These are phyloP conservation scores for Tolypocladium sp. DNA, from an alignment of 2,329 filamentous ascomycete species.

Conservation along the genomic window DNA sequence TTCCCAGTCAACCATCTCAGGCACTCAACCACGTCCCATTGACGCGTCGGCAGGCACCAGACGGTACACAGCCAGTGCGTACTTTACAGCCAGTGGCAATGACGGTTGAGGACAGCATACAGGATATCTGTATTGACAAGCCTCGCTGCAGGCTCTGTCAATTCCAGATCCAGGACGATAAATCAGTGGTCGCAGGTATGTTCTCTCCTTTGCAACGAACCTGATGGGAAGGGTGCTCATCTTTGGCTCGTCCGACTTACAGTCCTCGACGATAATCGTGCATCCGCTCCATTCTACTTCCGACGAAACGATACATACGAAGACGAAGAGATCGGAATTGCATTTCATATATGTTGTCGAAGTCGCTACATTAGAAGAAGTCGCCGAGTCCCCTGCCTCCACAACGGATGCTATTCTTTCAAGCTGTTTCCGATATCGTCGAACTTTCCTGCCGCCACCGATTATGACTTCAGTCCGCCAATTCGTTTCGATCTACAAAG, in stretches of 20 bases:
- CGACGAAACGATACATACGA: background rate
- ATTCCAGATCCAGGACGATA: background rate
- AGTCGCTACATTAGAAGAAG: background rate
- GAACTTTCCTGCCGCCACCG: background rate
- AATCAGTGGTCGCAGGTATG: background rate
- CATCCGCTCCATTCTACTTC: background rate
- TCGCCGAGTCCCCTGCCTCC: background rate
- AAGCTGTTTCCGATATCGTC: background rate
- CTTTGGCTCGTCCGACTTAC: background rate
- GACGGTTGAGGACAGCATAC: background rate
- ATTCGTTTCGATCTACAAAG: background rate
- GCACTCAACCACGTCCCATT: background rate
- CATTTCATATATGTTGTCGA: background rate
- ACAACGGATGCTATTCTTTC: background rate
- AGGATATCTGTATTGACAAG: background rate
- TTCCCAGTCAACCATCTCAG: background rate
- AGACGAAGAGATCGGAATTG: background rate
- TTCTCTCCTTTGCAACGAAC: background rate
- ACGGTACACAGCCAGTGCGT: background rate
- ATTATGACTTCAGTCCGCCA: background rate
- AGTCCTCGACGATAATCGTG: background rate
- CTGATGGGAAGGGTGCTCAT: background rate
- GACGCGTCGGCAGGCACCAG: background rate
- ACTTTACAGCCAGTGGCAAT: background rate
- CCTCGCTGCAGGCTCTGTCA: conserved; percentile 1